Evolutionary conservation across 192 early-diverging fungal species (phyloP), one percentile per base, ranked within the genome.

Genomic region (Dissophora ornata): DNA sequence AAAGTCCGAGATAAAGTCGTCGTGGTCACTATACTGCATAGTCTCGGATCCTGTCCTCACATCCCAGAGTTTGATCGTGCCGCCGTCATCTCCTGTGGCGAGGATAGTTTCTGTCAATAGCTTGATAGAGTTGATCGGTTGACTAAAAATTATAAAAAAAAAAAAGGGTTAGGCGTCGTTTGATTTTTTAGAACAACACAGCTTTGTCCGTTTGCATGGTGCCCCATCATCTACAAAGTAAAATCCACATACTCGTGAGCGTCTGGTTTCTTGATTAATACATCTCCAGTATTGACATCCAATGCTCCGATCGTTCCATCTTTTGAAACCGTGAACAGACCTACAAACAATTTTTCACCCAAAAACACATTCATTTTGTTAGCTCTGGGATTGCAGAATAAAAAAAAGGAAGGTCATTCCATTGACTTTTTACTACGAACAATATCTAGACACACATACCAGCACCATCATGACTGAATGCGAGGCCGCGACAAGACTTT

Each of bases 41-140:
- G 90, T 87, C 25, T 86, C 86, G 61, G 92, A 92, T 50, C 89
- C 84, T 59, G 89, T 83, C 57, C 96, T 85, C 38, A 86, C 83
- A 74, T 99, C 97, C 97, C 97, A 99, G 58, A 99, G 82, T 88
- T 95, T 95, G 47, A 99, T 91, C 32, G 84, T 79, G 18, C 98
- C 98, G 0, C 75, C 83, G 79, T 99, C 98, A 67, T 98, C 98
- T 15, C 96, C 98, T 1, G 98, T 94, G 0, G 94, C 96, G 8
- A 99, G 47, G 13, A 93, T 84, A 56, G 86, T 83, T 57, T 94
- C 90, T 67, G 87, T 89, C 45, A 99, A 63, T 13, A 85, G 64
- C 11, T 83, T 80, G 30, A 99, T 67, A 13, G 87, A 42, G 77
- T 98, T 97, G 42, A 98, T 80, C 11, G 97, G 88, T n/a, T 91